Conservation (phyloP, 192 early-diverging fungal genomes). For the Allomyces macrogynus region DNA sequence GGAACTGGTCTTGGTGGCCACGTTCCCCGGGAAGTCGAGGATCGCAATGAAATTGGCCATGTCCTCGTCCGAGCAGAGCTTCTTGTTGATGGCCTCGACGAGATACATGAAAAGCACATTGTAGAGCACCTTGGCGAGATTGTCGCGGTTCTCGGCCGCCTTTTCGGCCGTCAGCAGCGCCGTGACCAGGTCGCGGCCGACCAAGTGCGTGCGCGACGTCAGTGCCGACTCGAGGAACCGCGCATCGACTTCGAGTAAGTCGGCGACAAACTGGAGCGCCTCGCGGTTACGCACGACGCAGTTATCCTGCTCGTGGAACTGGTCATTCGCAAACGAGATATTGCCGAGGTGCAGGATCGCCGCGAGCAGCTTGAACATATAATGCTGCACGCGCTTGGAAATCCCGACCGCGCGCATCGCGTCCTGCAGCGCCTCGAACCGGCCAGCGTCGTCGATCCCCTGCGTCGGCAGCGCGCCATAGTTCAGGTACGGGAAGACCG, state of each 20-base stretch:
- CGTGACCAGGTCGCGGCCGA: slow-evolving; percentile 68
- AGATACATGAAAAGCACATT: slow-evolving; percentile 71
- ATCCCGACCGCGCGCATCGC: slow-evolving; percentile 45
- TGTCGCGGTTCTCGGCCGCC: slow-evolving; percentile 59
- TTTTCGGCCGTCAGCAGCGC: slow-evolving; percentile 63
- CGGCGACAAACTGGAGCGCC: slow-evolving; percentile 45
- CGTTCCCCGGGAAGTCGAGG: slow-evolving; percentile 35
- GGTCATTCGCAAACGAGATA: slow-evolving; percentile 52
- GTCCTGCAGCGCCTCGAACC: slow-evolving; percentile 40
- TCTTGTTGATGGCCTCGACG: slow-evolving; percentile 77
- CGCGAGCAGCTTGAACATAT: slow-evolving; percentile 65
- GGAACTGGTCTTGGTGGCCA: slow-evolving; percentile 34
- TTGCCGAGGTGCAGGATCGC: slow-evolving; percentile 86
- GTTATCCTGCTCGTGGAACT: slow-evolving; percentile 50
- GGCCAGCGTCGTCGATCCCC: slow-evolving; percentile 30
- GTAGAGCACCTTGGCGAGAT: slow-evolving; percentile 65
- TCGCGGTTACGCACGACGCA: slow-evolving; percentile 60
- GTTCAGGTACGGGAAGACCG: slow-evolving; percentile 14
- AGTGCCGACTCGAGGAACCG: slow-evolving; percentile 50
- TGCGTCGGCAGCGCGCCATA: slow-evolving; percentile 27
- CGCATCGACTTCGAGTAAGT: slow-evolving; percentile 59
- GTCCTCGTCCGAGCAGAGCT: slow-evolving; percentile 45
- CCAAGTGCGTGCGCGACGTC: slow-evolving; percentile 60
- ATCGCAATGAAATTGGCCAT: slow-evolving; percentile 68
- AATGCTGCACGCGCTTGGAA: slow-evolving; percentile 40